phyloP scores from a whole-genome alignment of 129 eudicot species.

The Saposhnikovia divaricata region DNA sequence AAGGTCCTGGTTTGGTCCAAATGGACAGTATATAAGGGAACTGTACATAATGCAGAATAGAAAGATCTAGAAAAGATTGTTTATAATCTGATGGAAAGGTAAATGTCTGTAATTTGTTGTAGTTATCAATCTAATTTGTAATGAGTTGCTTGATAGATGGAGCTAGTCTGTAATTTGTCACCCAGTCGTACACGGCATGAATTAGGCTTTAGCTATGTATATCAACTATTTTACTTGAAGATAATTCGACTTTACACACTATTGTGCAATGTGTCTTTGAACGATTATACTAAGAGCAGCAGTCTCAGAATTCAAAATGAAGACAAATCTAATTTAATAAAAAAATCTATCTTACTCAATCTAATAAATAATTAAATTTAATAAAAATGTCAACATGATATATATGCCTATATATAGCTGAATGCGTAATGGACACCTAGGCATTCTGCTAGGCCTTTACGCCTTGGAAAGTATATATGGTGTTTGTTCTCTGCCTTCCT shows the following conservation, averaged over 20 bases:
- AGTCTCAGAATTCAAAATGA: background rate
- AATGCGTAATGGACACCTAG: background rate
- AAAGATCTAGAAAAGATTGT: too few relatives aligned
- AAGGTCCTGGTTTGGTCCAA: too few relatives aligned
- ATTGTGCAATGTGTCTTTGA: background rate
- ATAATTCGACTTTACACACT: background rate
- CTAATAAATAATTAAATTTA: background rate
- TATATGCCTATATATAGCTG: background rate
- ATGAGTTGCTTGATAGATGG: too few relatives aligned
- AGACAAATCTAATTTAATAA: background rate
- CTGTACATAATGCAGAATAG: too few relatives aligned
- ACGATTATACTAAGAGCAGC: background rate
- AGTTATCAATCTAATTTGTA: too few relatives aligned
- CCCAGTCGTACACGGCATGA: background rate
- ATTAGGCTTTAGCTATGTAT: background rate
- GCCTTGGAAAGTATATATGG: background rate
- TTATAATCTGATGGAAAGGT: too few relatives aligned
- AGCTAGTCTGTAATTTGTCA: too few relatives aligned
- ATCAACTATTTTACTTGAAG: background rate
- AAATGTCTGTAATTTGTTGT: too few relatives aligned
- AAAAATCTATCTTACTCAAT: background rate
- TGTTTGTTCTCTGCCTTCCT: too few relatives aligned
- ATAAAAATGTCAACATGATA: background rate
- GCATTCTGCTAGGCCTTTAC: background rate
- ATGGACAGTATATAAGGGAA: too few relatives aligned